Evolutionary conservation across 2,329 filamentous ascomycete genomes (phyloP).

Genomic region (Venturia nashicola): DNA sequence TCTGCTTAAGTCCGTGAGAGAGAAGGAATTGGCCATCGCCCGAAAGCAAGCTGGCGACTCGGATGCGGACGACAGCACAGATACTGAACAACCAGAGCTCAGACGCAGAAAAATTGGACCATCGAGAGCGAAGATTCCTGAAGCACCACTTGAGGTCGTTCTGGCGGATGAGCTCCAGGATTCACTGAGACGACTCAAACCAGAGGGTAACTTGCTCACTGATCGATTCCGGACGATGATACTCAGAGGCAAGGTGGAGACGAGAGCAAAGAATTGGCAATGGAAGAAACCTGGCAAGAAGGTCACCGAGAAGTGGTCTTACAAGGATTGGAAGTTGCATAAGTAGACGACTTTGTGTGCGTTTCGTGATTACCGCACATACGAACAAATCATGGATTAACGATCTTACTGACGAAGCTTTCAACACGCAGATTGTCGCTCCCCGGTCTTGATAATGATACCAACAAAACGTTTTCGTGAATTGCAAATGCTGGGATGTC

Average conservation of each 20-base stretch:
- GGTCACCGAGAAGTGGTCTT: slow-evolving; percentile 88
- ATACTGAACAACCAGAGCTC: slow-evolving; percentile 27
- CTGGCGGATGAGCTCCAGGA: slow-evolving; percentile 39
- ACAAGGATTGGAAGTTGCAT: slow-evolving; percentile 75
- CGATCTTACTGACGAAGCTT: too few species aligned
- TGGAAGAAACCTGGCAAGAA: slow-evolving; percentile 71
- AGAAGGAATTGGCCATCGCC: not conserved
- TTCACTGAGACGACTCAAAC: slow-evolving; percentile 48
- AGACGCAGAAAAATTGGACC: slow-evolving; percentile 60
- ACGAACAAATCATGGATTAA: too few species aligned
- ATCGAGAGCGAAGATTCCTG: slow-evolving; percentile 50
- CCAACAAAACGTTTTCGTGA: too few species aligned
- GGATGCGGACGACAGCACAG: slow-evolving; percentile 14
- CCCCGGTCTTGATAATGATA: too few species aligned
- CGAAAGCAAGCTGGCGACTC: slow-evolving; percentile 1
- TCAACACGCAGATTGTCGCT: too few species aligned
- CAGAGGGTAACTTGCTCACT: slow-evolving; percentile 88
- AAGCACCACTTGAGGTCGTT: slow-evolving; percentile 43
- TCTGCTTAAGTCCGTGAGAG: slow-evolving; percentile 15
- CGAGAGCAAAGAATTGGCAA: slow-evolving; percentile 65
- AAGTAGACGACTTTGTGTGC: not conserved
- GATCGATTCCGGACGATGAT: slow-evolving; percentile 85
- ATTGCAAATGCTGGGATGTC: too few species aligned
- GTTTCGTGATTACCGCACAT: too few species aligned
- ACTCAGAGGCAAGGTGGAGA: slow-evolving; percentile 80